Conservation (phyloP, 1,139 yeast genomes). For the Wickerhamomyces sp. region DNA sequence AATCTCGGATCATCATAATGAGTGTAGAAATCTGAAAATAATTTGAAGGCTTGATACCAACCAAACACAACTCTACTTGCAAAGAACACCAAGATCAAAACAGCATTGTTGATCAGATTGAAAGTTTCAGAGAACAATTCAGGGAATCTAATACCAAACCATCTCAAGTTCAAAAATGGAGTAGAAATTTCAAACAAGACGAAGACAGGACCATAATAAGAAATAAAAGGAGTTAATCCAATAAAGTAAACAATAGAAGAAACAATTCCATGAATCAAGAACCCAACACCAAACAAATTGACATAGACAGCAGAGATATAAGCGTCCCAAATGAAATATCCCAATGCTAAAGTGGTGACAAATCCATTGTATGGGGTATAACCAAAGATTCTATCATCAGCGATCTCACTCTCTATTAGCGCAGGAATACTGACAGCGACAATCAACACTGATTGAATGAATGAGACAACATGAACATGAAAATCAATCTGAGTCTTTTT, state of each 20-base stretch:
- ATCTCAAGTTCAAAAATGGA: slow-evolving; percentile 86
- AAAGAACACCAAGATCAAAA: slow-evolving; percentile 69
- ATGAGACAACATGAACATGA: slow-evolving; percentile 77
- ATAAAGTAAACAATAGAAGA: slow-evolving; percentile 71
- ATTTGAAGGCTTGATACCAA: slow-evolving; percentile 56
- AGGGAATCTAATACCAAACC: slow-evolving; percentile 80
- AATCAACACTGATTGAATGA: slow-evolving; percentile 66
- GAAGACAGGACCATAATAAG: slow-evolving; percentile 81
- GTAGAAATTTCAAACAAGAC: slow-evolving; percentile 86
- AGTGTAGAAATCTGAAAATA: slow-evolving; percentile 49
- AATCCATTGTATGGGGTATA: slow-evolving; percentile 71
- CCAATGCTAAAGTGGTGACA: slow-evolving; percentile 66
- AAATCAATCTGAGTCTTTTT: slow-evolving; percentile 55
- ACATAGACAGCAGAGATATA: slow-evolving; percentile 58
- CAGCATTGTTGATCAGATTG: slow-evolving; percentile 63
- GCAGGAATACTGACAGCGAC: slow-evolving; percentile 47
- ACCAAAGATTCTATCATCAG: slow-evolving; percentile 47
- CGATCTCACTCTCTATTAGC: neutral
- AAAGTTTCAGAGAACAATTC: slow-evolving; percentile 46
- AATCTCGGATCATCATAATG: slow-evolving; percentile 39
- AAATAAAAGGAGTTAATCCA: slow-evolving; percentile 66
- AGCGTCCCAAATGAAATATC: slow-evolving; percentile 93
- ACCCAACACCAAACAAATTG: slow-evolving; percentile 69
- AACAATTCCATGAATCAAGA: slow-evolving; percentile 79
- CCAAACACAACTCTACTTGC: slow-evolving; percentile 83